Percentiles rank a stretch among this genome's conserved stretches.
phyloP scores from a whole-genome alignment of 768 basidiomycete genomes.

The Suillus lakei region DNA sequence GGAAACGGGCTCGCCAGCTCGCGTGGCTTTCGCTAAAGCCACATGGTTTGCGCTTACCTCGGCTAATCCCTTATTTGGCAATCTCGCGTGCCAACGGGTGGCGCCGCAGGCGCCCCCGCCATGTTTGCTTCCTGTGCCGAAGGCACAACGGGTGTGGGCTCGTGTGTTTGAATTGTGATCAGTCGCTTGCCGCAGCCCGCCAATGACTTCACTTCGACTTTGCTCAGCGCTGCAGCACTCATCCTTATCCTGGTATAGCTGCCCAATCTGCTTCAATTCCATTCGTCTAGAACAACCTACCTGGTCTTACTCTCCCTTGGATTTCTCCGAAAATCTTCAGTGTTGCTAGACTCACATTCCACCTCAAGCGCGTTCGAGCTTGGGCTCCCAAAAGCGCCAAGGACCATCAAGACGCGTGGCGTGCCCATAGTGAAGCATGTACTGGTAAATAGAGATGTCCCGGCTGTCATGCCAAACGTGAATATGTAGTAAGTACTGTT shows the following conservation, averaged over 20 bases:
- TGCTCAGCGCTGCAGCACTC: too few relatives aligned
- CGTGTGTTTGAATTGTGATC: too few relatives aligned
- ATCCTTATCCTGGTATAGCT: constrained; percentile 81
- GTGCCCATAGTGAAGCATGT: constrained; percentile 66
- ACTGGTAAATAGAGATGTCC: constrained; percentile 94
- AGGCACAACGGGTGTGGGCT: too few relatives aligned
- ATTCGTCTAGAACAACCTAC: constrained; percentile 81
- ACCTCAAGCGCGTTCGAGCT: constrained; percentile 84
- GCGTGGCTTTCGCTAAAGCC: too few relatives aligned
- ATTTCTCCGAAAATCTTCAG: constrained; percentile 38
- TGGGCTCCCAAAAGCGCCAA: constrained; percentile 88
- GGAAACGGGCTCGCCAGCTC: too few relatives aligned
- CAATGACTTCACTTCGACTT: too few relatives aligned
- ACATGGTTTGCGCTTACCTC: too few relatives aligned
- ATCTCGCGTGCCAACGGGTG: too few relatives aligned
- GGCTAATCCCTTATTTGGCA: too few relatives aligned
- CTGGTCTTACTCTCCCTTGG: constrained; percentile 83
- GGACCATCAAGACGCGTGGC: constrained; percentile 73
- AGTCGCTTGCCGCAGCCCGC: too few relatives aligned
- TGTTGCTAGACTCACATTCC: constrained; percentile 93
- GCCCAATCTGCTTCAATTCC: constrained; percentile 80
- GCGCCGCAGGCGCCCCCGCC: too few relatives aligned
- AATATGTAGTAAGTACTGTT: constrained; percentile 53
- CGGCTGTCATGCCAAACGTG: constrained; percentile 83
- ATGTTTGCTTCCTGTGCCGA: too few relatives aligned